phyloP scores from a whole-genome alignment of 495 filamentous ascomycete genomes.

The Letharia columbiana region DNA sequence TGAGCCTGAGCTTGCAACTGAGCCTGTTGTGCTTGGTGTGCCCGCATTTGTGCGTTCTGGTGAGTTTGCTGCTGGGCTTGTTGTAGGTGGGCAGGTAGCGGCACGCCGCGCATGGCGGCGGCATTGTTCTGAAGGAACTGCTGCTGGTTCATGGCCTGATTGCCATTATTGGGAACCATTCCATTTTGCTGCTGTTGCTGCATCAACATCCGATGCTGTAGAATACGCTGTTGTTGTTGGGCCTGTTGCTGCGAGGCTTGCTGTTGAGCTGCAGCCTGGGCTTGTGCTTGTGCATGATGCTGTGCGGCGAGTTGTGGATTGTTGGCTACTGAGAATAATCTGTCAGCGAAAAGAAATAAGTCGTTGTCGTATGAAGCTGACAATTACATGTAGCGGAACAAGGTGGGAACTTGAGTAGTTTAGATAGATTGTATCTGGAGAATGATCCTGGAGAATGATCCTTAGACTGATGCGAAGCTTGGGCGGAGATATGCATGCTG shows the following conservation, averaged over 20 bases:
- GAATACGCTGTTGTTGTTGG: slow-evolving; percentile 32
- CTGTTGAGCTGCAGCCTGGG: background rate
- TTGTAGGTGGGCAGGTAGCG: slow-evolving; percentile 3
- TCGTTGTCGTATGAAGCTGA: background rate
- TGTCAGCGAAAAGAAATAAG: slow-evolving; percentile 34
- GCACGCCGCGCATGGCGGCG: slow-evolving; percentile 32
- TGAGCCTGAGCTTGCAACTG: slow-evolving; percentile 35
- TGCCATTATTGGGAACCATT: slow-evolving; percentile 41
- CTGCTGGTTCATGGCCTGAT: slow-evolving; percentile 46
- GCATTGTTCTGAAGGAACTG: slow-evolving; percentile 50
- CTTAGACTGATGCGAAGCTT: background rate
- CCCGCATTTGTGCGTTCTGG: slow-evolving; percentile 10
- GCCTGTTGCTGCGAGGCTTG: slow-evolving; percentile 26
- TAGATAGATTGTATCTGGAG: background rate
- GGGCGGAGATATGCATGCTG: background rate
- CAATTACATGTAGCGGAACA: background rate
- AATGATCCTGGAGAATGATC: background rate
- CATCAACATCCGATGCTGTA: slow-evolving; percentile 34
- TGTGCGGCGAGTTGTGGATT: slow-evolving; percentile 4
- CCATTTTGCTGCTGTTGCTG: slow-evolving; percentile 30
- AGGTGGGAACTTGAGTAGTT: background rate
- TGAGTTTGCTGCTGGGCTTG: slow-evolving; percentile 12
- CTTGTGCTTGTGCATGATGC: background rate
- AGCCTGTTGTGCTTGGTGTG: slow-evolving; percentile 10
- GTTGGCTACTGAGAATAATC: background rate